phyloP scores from a whole-genome alignment of 768 basidiomycete genomes.

The Pulveroboletus sp. region DNA sequence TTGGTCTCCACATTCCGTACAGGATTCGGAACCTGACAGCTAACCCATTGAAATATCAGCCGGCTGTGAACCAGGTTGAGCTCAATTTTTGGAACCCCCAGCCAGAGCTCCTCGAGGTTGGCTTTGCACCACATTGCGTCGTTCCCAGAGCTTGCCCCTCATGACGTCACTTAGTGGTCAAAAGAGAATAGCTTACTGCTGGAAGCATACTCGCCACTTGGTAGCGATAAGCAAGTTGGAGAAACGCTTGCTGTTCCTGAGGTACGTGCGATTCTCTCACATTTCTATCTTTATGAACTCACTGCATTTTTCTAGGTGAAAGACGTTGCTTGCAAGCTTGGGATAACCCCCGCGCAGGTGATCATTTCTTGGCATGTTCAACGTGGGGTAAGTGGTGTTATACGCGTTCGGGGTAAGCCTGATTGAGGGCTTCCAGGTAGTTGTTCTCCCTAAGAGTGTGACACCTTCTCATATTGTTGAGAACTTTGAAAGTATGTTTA shows the following conservation, averaged over 20 bases:
- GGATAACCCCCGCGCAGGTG: constrained; percentile 73
- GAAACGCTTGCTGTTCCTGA: constrained; percentile 57
- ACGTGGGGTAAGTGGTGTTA: constrained; percentile 52
- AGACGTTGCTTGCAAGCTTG: constrained; percentile 56
- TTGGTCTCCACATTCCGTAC: neutral
- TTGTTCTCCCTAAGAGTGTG: constrained; percentile 78
- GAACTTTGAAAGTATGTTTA: constrained; percentile 56
- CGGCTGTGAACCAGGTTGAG: constrained; percentile 79
- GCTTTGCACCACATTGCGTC: constrained; percentile 1
- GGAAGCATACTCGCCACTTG: constrained; percentile 77
- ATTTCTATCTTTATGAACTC: neutral
- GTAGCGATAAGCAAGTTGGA: constrained; percentile 56
- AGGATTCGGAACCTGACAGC: constrained; percentile 63
- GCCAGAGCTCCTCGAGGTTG: constrained; percentile 65
- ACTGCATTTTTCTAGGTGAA: constrained; percentile 38
- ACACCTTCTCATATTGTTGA: constrained; percentile 64
- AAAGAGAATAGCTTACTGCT: constrained; percentile 62
- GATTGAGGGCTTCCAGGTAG: constrained; percentile 40
- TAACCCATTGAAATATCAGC: constrained; percentile 55
- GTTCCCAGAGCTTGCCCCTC: neutral
- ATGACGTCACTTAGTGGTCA: constrained; percentile 49
- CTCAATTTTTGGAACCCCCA: constrained; percentile 78
- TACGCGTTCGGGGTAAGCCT: neutral
- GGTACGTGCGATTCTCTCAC: constrained; percentile 26
- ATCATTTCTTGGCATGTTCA: constrained; percentile 77